Evolutionary conservation across 2,329 filamentous ascomycete genomes (phyloP), one percentile per base, ranked within the genome.

Genomic region (Talaromyces islandicus): DNA sequence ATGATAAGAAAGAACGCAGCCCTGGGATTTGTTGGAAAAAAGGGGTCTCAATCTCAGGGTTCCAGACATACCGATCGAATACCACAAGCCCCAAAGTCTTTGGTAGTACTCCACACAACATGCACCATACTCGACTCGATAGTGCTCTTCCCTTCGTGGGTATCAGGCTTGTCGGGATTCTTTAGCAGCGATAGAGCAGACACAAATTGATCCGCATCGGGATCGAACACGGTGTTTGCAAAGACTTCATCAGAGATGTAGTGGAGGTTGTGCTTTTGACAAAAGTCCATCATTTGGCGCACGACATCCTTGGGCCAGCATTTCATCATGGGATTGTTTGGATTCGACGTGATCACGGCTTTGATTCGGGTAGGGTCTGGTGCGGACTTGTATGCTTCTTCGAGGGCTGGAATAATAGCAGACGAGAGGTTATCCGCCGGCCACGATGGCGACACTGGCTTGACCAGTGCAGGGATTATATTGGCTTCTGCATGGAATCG

Each of bases 161-260:
- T 25, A 25, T 21, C 19, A 6, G 14, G n/a, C 43, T 14, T 10
- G n/a, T 50, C 43, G 10, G 43, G 43, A 25, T 25, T 21, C 43
- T 50, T 50, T 19, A 50, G 24, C 4, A 50, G 43, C 24, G 43
- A 25, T 4, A 50, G 24, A 24, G 43, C 67, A 64, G 57, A 59
- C 19, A 35, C 46, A 14, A 59, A 59, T 35, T 54, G 17, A 1
- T 54, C 57, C 3, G 51, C 32, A 17, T 56, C 25, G 10, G 24
- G 24, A 17, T 59, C 30, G 30, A 46, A 59, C 11, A 55, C 51
- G 19, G 57, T 59, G 21, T 59, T 59, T 7, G 57, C 51, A 59
- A 59, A 59, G 6, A 59, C 57, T 19, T 59, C 57, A 24, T 59
- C 57, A 29, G 57, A 59, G 57, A 59, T 52, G 27, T 56, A 59